Base-by-base conservation (phyloP, 2,329 filamentous ascomycete genomes). In the Biscogniauxia sp. region DNA sequence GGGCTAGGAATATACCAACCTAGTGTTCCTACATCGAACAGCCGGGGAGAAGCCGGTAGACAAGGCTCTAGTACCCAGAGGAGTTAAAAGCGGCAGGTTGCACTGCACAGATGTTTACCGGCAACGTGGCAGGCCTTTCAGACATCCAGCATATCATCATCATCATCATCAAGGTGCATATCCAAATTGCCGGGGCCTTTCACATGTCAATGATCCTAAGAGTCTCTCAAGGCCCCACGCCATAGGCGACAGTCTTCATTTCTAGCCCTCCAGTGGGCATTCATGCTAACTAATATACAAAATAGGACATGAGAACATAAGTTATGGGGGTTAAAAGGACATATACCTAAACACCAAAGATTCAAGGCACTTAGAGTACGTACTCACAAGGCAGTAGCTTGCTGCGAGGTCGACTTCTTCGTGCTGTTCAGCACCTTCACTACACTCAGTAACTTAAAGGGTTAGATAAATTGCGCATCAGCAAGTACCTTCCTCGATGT, bases 401-500 rank as follows among this genome's bases (percentile, higher is more conserved):
- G 51, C 3, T 32, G 51, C 15, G 7, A 41, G 11, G 20, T 62
- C 5, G 61, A 62, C 41, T 60, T 60, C 25, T 60, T 62, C 15
- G 53, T 62, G 17, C 53, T 62, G 2, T 62, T 55, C 25, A 58
- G 57, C 32, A 60, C 58, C 7, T 28, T 58, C 11, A 50, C 57
- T 6, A 58, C 57, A 1, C 49, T 56, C 3, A 28, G 52, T n/a
- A 54, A 57, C 23, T 28, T 55, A 57, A 41, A 50, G 23, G 55
- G 57, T 9, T 54, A 62, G 20, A 51, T 58, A 32, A 58, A 58
- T 49, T 60, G 58, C 17, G 57, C 61, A 3, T 41, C 55, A 11
- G 58, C 52, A 3, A 62, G 28, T 20, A 60, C 57, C 3, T 62
- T 62, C 53, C 55, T 60, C 23, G 58, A 62, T 51, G 55, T 54